Evolutionary conservation across 768 basidiomycete species (phyloP).

Genomic region (Cubamyces sp.): DNA sequence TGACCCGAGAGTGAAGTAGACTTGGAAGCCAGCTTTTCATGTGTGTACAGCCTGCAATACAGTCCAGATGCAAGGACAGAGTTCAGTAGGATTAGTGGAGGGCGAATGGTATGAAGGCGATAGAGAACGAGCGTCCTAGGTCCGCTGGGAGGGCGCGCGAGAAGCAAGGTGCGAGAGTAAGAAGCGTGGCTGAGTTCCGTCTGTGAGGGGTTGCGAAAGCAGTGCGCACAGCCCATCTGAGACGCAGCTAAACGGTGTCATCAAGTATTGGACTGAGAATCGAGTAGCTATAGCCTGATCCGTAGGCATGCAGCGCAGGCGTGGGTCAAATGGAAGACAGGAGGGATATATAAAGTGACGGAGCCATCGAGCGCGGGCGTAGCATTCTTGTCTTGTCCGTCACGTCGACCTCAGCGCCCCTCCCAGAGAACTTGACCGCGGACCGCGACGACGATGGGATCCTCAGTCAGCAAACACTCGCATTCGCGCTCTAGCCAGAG

Average conservation of each 20-base stretch:
- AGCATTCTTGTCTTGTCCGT: conserved; percentile 2
- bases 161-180: background rate
- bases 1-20: no score
- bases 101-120: no score
- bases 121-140: background rate
- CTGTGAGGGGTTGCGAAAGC: background rate
- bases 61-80: no score
- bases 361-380: background rate
- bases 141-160: background rate
- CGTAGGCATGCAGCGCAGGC: conserved; percentile 13
- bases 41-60: no score
- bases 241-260: background rate
- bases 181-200: background rate
- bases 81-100: no score
- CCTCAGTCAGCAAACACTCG: conserved; percentile 12
- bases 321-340: conserved; percentile 16
- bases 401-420: background rate
- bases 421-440: background rate
- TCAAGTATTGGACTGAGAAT: background rate
- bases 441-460: conserved; percentile 1
- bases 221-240: conserved; percentile 4
- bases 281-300: conserved; percentile 4
- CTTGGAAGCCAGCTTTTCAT: no score
- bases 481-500: background rate
- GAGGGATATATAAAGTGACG: conserved; percentile 5